Evolutionary conservation across 2,329 filamentous ascomycete species (phyloP), one percentile per base, ranked within the genome.

Genomic region (Botrytis hyacinthi): DNA sequence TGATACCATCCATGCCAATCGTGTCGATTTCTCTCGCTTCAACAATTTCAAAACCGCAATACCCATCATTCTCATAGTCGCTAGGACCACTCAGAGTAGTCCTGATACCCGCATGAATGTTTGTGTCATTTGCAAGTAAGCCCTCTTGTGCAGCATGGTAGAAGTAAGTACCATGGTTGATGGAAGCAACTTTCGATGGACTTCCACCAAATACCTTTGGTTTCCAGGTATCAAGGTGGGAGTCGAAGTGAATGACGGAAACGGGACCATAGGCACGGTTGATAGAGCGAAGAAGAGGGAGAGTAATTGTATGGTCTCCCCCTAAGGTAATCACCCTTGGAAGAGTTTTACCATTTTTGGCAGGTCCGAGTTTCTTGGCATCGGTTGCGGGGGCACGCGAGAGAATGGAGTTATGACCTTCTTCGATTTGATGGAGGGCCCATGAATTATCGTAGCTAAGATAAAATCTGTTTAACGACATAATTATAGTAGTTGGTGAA

Each of bases 161-260:
- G 84, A 97, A 97, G 84, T 96, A 96, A 1, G 93, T 96, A 60
- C 93, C 93, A 83, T 96, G 93, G 83, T 96, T 97, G 84, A 97
- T 91, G 76, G 87, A 87, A 32, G 93, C 93, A 57, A 90, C 88
- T 75, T 94, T 88, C 42, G 89, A 92, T 0, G 93, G 93, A 0
- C 92, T 90, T 44, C 93, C 93, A 71, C 94, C 93, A 78, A 97
- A 97, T 40, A 96, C 93, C 81, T 95, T 95, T 61, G 93, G 94
- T 74, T 88, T 89, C 93, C 93, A 93, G 5, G 91, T 93, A 79
- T 93, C 91, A 78, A 90, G 83, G 78, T 90, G 88, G 71, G 86
- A 88, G 79, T 90, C 88, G 72, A 90, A 90, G 78, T 90, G 88
- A 73, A 90, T 89, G 2, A 90, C 88, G 0, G 87, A 86, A 3